These are phyloP conservation scores for Suzukiozyma palmioleophila DNA, from an alignment of 1,139 yeast species.

Conservation along the genomic window DNA sequence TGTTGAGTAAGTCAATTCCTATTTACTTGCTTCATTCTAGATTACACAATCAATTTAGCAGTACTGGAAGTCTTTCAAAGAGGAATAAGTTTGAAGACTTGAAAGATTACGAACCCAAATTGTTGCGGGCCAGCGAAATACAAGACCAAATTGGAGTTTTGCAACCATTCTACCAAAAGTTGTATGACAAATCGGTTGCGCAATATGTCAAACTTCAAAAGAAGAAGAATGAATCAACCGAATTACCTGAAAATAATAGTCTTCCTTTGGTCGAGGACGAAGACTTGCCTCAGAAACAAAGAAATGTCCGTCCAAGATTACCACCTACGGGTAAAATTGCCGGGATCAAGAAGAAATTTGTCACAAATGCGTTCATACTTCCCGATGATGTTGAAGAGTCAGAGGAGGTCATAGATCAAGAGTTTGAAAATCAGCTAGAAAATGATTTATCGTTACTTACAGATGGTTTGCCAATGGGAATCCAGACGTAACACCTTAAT, in stretches of 20 bases:
- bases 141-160: constrained; percentile 55
- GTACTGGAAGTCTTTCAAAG: constrained; percentile 39
- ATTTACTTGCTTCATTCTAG: constrained; percentile 81
- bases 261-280: constrained; percentile 68
- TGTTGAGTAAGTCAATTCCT: constrained; percentile 83
- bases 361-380: constrained; percentile 48
- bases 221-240: constrained; percentile 49
- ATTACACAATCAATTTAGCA: constrained; percentile 49
- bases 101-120: constrained; percentile 45
- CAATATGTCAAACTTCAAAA: constrained; percentile 47
- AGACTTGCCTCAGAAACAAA: constrained; percentile 73
- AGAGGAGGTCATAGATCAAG: constrained; percentile 4
- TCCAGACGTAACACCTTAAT: neutral
- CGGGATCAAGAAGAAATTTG: constrained; percentile 58
- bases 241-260: constrained; percentile 37
- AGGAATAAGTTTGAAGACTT: constrained; percentile 61
- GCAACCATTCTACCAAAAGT: constrained; percentile 51
- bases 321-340: constrained; percentile 93
- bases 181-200: constrained; percentile 50
- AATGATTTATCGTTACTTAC: constrained; percentile 1
- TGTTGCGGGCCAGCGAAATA: constrained; percentile 48
- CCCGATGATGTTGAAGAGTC: constrained; percentile 22
- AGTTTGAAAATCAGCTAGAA: neutral
- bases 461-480: constrained; percentile 1
- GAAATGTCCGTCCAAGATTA: constrained; percentile 75